A percentile compares a stretch with the other conserved stretches of the same genome.
phyloP scores from a whole-genome alignment of 2,329 filamentous ascomycete species.

The Colletotrichum sp. region DNA sequence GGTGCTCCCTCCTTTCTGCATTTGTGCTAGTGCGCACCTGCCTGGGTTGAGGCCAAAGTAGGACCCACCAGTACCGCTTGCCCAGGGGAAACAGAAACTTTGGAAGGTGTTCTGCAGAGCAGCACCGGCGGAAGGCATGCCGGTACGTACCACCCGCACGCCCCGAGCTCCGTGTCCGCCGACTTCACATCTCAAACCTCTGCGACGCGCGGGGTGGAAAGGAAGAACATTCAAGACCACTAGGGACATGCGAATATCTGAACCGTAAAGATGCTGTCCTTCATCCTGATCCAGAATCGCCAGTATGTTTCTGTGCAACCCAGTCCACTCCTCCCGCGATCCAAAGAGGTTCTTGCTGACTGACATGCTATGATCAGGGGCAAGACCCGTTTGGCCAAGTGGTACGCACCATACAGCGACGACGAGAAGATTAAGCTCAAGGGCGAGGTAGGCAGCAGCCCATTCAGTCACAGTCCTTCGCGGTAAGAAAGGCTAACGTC shows the following conservation, averaged over 20 bases:
- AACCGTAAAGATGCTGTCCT: conserved; percentile 65
- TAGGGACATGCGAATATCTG: conserved; percentile 3
- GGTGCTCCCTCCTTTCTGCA: neutral
- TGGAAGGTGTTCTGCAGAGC: neutral
- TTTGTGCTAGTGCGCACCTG: neutral
- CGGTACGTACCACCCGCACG: conserved; percentile 11
- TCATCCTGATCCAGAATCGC: conserved; percentile 84
- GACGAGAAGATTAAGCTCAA: conserved; percentile 99
- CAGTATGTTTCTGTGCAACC: conserved; percentile 58
- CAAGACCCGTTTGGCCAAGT: conserved; percentile 97
- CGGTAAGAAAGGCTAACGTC: neutral
- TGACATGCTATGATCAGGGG: conserved; percentile 65
- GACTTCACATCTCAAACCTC: conserved; percentile 14
- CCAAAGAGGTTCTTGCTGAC: neutral
- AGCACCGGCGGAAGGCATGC: neutral
- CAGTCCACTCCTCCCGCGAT: neutral
- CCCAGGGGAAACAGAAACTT: neutral
- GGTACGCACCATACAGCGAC: conserved; percentile 98
- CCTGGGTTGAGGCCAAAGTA: neutral
- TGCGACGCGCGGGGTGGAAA: neutral
- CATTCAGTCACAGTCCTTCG: neutral
- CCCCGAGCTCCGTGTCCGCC: conserved; percentile 13
- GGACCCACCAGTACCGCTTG: neutral
- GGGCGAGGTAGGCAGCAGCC: conserved; percentile 72
- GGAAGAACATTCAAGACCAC: neutral